Conservation (phyloP, 768 basidiomycete species). For the Trametes cinnabarina region DNA sequence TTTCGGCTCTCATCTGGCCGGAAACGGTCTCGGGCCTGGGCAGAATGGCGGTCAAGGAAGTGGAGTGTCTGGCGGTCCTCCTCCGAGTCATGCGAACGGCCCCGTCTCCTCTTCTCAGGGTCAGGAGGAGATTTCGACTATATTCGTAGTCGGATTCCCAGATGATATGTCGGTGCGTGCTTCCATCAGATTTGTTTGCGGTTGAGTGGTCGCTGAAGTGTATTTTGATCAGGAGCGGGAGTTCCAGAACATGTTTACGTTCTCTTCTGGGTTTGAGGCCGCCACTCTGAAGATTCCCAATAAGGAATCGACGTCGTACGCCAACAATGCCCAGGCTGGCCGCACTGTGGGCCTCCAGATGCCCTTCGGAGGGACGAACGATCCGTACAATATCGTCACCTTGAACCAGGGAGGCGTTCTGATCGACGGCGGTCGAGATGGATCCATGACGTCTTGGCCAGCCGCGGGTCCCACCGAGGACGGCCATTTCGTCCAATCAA, state of each 20-base stretch:
- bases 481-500: conserved; percentile 31
- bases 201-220: conserved; percentile 14
- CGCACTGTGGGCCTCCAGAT: conserved; percentile 20
- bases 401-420: conserved; percentile 81
- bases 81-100: conserved; percentile 31
- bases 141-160: conserved; percentile 98
- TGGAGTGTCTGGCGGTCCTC: conserved; percentile 15
- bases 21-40: conserved; percentile 36
- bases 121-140: conserved; percentile 90
- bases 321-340: conserved; percentile 30
- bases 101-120: conserved; percentile 26
- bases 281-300: conserved; percentile 97
- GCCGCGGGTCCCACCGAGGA: conserved; percentile 37
- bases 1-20: conserved; percentile 65
- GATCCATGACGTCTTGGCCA: conserved; percentile 70
- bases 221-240: conserved; percentile 78
- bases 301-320: conserved; percentile 81
- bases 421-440: conserved; percentile 75
- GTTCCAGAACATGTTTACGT: conserved; percentile 99
- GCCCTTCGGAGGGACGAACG: conserved; percentile 54
- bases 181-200: conserved; percentile 13
- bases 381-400: conserved; percentile 82
- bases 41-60: conserved; percentile 18
- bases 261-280: conserved; percentile 93
- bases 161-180: conserved; percentile 89